phyloP scores from a whole-genome alignment of 768 basidiomycete species.

The Kwoniella sp. region DNA sequence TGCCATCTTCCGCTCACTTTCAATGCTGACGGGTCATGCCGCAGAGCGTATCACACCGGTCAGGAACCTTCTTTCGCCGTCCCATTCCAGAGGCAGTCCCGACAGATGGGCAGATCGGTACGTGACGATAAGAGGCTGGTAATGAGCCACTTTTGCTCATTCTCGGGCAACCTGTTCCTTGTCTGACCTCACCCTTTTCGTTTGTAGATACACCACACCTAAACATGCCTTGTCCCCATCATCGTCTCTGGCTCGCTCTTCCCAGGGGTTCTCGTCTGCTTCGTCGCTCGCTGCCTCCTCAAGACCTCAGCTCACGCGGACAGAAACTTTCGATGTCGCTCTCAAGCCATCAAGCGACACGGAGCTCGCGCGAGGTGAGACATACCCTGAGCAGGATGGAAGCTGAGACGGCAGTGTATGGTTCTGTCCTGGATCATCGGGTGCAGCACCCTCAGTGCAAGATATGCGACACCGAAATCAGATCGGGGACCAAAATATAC shows the following conservation, averaged over 20 bases:
- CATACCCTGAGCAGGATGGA: neutral
- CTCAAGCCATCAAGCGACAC: constrained; percentile 4
- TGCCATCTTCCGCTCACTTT: neutral
- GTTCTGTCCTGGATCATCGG: constrained; percentile 15
- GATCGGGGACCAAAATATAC: constrained; percentile 24
- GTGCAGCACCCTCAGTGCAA: constrained; percentile 22
- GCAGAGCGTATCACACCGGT: constrained; percentile 22
- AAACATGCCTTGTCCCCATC: neutral
- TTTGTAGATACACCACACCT: constrained; percentile 16
- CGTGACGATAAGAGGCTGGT: neutral
- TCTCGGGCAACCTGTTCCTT: no score
- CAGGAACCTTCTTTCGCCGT: constrained; percentile 9
- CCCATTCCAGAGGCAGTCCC: constrained; percentile 18
- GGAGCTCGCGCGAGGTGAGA: constrained; percentile 26
- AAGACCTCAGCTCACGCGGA: constrained; percentile 1
- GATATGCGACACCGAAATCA: constrained; percentile 15
- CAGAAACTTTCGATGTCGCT: constrained; percentile 17
- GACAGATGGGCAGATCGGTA: constrained; percentile 30
- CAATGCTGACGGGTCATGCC: no score
- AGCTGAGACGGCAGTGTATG: constrained; percentile 20
- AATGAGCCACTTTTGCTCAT: no score
- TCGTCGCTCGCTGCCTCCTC: neutral
- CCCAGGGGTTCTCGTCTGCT: neutral
- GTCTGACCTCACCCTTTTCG: no score
- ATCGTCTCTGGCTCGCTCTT: neutral